Evolutionary conservation across 306 rosid species (phyloP).

Genomic region (Senna tora): DNA sequence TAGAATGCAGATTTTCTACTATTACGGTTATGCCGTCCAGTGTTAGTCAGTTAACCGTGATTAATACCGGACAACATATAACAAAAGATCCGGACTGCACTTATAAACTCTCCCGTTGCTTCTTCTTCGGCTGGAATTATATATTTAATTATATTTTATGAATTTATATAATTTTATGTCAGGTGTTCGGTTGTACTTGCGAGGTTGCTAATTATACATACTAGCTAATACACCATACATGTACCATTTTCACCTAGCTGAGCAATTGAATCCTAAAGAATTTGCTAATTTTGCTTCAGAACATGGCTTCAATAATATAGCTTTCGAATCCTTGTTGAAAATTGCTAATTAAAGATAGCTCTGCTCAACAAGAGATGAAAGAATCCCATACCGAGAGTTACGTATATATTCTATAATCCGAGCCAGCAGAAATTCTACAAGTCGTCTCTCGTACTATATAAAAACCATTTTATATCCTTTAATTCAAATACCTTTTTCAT

Average conservation of each 20-base stretch:
- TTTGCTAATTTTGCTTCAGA: background rate
- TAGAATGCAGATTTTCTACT: too few relatives aligned
- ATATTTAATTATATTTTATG: background rate
- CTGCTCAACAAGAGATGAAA: background rate
- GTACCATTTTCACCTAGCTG: background rate
- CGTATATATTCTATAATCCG: background rate
- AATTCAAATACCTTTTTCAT: background rate
- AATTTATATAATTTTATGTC: background rate
- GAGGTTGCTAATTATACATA: background rate
- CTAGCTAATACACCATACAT: too few relatives aligned
- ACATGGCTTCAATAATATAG: background rate
- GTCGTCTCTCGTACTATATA: too few relatives aligned
- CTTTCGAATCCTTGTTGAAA: background rate
- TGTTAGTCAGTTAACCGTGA: too few relatives aligned
- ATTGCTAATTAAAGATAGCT: background rate
- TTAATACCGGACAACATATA: too few relatives aligned
- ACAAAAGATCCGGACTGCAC: too few relatives aligned
- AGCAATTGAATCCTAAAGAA: background rate
- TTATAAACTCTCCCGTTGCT: background rate
- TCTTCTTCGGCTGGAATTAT: background rate
- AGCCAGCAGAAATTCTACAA: background rate
- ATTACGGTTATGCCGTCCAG: too few relatives aligned
- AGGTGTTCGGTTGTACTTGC: background rate
- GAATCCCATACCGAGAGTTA: background rate
- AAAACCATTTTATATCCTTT: background rate